phyloP scores from a whole-genome alignment of 1,284 basidiomycete genomes.

The Fereydounia khargensis region DNA sequence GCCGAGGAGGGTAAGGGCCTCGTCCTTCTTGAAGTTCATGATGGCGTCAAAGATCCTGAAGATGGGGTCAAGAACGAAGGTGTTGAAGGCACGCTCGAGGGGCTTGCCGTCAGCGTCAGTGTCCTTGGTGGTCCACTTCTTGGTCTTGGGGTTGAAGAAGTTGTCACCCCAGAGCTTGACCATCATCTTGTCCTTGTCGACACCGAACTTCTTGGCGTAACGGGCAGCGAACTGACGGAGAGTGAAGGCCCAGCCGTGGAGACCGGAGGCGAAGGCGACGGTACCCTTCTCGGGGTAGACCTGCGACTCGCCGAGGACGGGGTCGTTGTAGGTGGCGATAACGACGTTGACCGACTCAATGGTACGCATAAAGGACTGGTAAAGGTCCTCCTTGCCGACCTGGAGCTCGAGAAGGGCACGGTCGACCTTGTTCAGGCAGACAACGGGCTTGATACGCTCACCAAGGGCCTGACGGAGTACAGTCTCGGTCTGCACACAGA shows the following conservation, averaged over 20 bases:
- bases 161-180: constrained; percentile 98
- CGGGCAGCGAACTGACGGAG: constrained; percentile 93
- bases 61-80: constrained; percentile 97
- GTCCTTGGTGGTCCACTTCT: constrained; percentile 89
- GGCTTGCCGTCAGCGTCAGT: constrained; percentile 78
- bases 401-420: constrained; percentile 98
- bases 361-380: constrained; percentile 96
- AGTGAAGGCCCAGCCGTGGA: constrained; percentile 99
- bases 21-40: constrained; percentile 99
- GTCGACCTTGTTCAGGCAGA: constrained; percentile 99
- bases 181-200: constrained; percentile 99
- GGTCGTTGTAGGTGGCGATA: constrained; percentile 95
- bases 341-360: constrained; percentile 99
- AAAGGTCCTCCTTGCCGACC: constrained; percentile 93
- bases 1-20: constrained; percentile 79
- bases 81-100: constrained; percentile 66
- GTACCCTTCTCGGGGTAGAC: constrained; percentile 99
- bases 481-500: constrained; percentile 99
- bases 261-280: constrained; percentile 97
- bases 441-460: constrained; percentile 99
- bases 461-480: constrained; percentile 95
- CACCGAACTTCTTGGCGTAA: constrained; percentile 99
- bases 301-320: constrained; percentile 92
- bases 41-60: constrained; percentile 97
- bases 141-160: constrained; percentile 96